Evolutionary conservation across 768 basidiomycete species (phyloP), one percentile per base, ranked within the genome.

Genomic region (Tricholoma saponaceum): DNA sequence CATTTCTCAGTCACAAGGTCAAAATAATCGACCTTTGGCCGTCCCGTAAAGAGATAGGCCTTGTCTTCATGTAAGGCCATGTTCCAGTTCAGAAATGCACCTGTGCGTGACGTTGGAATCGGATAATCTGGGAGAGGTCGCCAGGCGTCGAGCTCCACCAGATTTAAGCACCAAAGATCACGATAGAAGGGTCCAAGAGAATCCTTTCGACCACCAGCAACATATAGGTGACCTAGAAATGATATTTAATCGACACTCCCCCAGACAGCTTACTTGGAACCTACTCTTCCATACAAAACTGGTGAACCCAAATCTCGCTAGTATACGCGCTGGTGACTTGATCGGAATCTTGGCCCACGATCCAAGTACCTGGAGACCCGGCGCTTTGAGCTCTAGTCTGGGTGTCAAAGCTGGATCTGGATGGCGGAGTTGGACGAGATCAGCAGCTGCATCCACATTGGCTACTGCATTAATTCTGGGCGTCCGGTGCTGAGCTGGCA

Each of bases 31-130:
- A 77, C 49, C 0, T 56, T 54, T 0, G 60, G 59, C 5, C 58
- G 54, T 1, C 76, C 76, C 10, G 63, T 67, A 66, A 74, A 76
- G 37, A 76, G 66, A 54, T 76, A 72, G 1, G 74, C 77, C 46
- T 66, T 67, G 37, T 69, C 62, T 10, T 69, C 60, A 51, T 74
- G 60, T 2, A 70, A 58, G 52, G 63, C 18, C 43, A 70, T 66
- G 8, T 54, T 56, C 65, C 64, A 68, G 20, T 67, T 67, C 6
- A 67, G 37, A 43, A 67, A 67, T 2, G 55, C 55, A 3, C 62
- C 58, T 0, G 65, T 51, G 1, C 23, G 25, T 9, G n/a, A 22
- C 39, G 56, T 16, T n/a, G 64, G 58, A 5, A 62, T 37, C 1
- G 73, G 70, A 39, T 69, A 71, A 16, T 59, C 58, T 1, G 69